These are phyloP conservation scores for Volvox carteri DNA, from an alignment of 163 green algal genomes.

Conservation along the genomic window DNA sequence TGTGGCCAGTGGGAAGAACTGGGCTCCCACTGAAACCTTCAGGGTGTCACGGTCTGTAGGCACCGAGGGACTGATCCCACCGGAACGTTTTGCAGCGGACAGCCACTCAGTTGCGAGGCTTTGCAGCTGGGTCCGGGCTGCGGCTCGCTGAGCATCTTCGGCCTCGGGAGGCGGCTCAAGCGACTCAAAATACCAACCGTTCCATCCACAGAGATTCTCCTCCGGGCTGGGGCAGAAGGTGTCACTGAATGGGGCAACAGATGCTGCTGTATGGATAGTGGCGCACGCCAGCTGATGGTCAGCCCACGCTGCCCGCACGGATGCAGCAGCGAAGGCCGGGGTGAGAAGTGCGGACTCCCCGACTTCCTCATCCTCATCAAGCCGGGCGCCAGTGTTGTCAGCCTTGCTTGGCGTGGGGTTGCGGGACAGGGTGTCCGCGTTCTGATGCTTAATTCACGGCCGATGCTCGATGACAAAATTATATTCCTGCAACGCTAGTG, in stretches of 20 bases:
- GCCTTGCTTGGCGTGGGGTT: constrained; percentile 5
- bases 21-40: background rate
- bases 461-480: constrained; percentile 57
- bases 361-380: constrained; percentile 30
- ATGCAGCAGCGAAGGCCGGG: background rate
- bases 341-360: background rate
- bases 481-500: constrained; percentile 60
- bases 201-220: background rate
- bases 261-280: background rate
- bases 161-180: background rate
- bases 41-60: background rate
- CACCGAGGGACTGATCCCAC: background rate
- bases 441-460: constrained; percentile 44
- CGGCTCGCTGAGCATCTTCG: background rate
- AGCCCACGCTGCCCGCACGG: background rate
- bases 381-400: constrained; percentile 45
- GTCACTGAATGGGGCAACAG: background rate
- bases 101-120: background rate
- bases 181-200: background rate
- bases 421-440: constrained; percentile 54
- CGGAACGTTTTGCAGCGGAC: background rate
- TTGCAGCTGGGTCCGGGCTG: background rate
- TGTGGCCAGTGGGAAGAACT: background rate
- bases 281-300: background rate
- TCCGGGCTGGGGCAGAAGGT: background rate